phyloP scores from a whole-genome alignment of 805 yeast genomes.

The Sugiyamaella chiloensis region DNA sequence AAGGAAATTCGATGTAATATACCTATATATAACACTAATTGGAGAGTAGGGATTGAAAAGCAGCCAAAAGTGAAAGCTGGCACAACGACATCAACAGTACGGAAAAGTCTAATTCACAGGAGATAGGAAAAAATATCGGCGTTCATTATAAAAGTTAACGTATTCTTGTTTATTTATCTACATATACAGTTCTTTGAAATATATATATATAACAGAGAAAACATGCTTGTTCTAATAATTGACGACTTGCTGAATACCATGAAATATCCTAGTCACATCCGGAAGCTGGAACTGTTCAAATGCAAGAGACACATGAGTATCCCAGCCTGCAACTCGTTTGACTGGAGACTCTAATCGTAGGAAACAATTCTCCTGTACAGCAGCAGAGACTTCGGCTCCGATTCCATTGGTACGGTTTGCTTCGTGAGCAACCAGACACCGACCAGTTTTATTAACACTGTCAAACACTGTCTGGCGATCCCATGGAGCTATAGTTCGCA shows the following conservation, averaged over 20 bases:
- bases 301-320: constrained; percentile 95
- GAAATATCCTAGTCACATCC: constrained; percentile 45
- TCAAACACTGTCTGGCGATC: constrained; percentile 76
- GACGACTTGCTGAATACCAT: constrained; percentile 29
- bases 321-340: constrained; percentile 93
- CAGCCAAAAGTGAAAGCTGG: too few relatives aligned
- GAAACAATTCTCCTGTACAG: constrained; percentile 90
- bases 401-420: constrained; percentile 91
- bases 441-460: constrained; percentile 86
- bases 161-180: too few relatives aligned
- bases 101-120: too few relatives aligned
- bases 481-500: constrained; percentile 89
- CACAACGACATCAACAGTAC: too few relatives aligned
- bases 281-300: constrained; percentile 96
- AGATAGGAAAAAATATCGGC: too few relatives aligned
- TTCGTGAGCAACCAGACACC: constrained; percentile 80
- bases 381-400: constrained; percentile 92
- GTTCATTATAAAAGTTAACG: too few relatives aligned
- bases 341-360: constrained; percentile 92
- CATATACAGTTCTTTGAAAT: too few relatives aligned
- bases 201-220: too few relatives aligned
- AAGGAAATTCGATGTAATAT: too few relatives aligned
- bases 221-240: constrained; percentile 23
- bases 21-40: too few relatives aligned
- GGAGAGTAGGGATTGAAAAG: too few relatives aligned